A percentile compares a stretch with the other conserved stretches of the same genome.
These are phyloP conservation scores for Sugiyamaella qingdaonensis DNA, from an alignment of 805 yeast genomes.

Conservation along the genomic window DNA sequence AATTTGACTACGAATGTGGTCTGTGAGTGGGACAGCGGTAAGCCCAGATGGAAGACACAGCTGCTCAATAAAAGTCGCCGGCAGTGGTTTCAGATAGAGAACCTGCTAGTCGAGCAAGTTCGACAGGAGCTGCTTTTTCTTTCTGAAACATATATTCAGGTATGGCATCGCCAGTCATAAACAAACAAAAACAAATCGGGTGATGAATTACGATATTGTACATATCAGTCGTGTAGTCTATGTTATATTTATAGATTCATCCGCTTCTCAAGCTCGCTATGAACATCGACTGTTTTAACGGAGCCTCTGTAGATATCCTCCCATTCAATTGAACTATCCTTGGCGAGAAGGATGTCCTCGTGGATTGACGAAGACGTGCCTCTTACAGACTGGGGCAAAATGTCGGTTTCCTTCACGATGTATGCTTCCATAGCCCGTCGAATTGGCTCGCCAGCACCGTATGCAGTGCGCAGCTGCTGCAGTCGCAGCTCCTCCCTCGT, in stretches of 20 bases:
- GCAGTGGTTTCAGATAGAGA: slow-evolving; percentile 58
- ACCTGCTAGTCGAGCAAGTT: slow-evolving; percentile 43
- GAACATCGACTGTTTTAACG: slow-evolving; percentile 49
- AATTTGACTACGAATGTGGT: slow-evolving; percentile 48
- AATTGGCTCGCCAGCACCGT: slow-evolving; percentile 93
- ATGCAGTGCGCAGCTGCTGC: slow-evolving; percentile 75
- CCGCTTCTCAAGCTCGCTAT: slow-evolving; percentile 64
- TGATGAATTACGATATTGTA: neutral
- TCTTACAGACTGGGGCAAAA: slow-evolving; percentile 52
- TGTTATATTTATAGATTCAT: slow-evolving; percentile 32
- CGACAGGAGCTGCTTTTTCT: slow-evolving; percentile 59
- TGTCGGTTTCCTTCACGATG: slow-evolving; percentile 65
- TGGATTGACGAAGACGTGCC: slow-evolving; percentile 62
- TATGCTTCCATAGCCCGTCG: slow-evolving; percentile 84
- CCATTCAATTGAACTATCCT: slow-evolving; percentile 81
- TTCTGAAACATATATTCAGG: slow-evolving; percentile 59
- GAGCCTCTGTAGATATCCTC: slow-evolving; percentile 73
- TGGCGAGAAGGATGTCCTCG: slow-evolving; percentile 71
- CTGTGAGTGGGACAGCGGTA: slow-evolving; percentile 30
- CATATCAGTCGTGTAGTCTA: neutral
- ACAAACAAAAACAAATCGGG: neutral
- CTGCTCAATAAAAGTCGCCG: slow-evolving; percentile 37
- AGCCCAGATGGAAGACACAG: slow-evolving; percentile 48
- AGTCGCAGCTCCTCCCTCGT: slow-evolving; percentile 65
- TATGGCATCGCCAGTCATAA: slow-evolving; percentile 46